A percentile compares a stretch with the other conserved stretches of the same genome.
These are phyloP conservation scores for Schizothecium vesticola DNA, from an alignment of 495 filamentous ascomycete species.

Conservation along the genomic window DNA sequence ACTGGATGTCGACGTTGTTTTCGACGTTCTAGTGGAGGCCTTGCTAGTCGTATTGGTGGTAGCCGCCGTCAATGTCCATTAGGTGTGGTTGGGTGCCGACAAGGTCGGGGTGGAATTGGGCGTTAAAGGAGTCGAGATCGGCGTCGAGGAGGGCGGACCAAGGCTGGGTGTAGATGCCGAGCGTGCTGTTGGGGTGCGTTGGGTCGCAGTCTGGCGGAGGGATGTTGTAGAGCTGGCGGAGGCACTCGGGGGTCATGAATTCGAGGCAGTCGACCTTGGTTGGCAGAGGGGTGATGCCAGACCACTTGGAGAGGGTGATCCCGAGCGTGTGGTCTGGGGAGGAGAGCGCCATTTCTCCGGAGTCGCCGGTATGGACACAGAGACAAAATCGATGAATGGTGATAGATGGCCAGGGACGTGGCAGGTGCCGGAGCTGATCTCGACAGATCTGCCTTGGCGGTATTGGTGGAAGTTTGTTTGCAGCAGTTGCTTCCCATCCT, in stretches of 20 bases:
- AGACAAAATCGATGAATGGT: not conserved
- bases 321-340: not conserved
- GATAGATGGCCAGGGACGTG: not conserved
- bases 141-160: not conserved
- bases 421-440: not conserved
- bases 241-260: slow-evolving; percentile 52
- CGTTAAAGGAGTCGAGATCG: not conserved
- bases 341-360: not conserved
- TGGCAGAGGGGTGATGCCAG: not conserved
- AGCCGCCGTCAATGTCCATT: not conserved
- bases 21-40: not conserved
- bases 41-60: not conserved
- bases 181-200: slow-evolving; percentile 13
- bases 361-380: not conserved
- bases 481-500: not conserved
- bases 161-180: slow-evolving; percentile 3
- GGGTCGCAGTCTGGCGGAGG: not conserved
- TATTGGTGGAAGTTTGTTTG: not conserved
- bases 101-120: not conserved
- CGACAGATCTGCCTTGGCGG: not conserved
- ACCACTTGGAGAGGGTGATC: not conserved
- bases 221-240: slow-evolving; percentile 55
- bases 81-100: not conserved
- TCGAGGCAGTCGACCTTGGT: slow-evolving; percentile 31
- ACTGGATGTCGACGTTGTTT: slow-evolving; percentile 20